These are phyloP conservation scores for Coniochaeta pulveracea DNA, from an alignment of 2,329 filamentous ascomycete species.

Conservation along the genomic window DNA sequence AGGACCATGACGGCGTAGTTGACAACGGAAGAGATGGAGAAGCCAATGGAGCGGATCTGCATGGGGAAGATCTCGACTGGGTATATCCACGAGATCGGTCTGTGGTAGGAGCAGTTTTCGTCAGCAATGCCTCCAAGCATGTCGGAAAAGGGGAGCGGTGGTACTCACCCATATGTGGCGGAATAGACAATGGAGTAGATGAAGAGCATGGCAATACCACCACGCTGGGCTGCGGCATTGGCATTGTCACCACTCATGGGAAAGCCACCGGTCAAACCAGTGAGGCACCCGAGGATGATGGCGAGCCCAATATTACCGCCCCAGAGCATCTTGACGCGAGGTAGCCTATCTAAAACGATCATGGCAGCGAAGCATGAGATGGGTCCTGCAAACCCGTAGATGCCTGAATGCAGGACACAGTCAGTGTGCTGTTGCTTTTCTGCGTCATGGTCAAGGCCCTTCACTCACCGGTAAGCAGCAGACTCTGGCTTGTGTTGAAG, in stretches of 20 bases:
- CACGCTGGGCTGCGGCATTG: neutral
- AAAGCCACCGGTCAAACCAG: constrained; percentile 1
- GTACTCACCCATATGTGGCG: constrained; percentile 1
- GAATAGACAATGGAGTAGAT: constrained; percentile 2
- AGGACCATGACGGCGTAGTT: constrained; percentile 26
- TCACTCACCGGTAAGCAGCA: neutral
- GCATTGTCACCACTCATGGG: neutral
- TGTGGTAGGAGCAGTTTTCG: neutral
- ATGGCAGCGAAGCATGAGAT: constrained; percentile 1
- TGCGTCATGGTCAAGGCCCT: neutral
- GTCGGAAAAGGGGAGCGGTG: constrained; percentile 6
- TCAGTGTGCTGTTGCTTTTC: neutral
- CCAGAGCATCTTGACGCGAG: neutral
- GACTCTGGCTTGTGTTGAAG: neutral
- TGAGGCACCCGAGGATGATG: neutral
- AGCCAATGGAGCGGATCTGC: constrained; percentile 17
- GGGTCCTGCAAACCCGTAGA: constrained; percentile 1
- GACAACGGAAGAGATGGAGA: constrained; percentile 17
- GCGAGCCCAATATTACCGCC: neutral
- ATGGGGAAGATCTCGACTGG: constrained; percentile 27
- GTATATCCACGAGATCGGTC: constrained; percentile 25
- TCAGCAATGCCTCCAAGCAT: constrained; percentile 24
- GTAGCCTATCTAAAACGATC: neutral
- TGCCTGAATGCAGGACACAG: neutral
- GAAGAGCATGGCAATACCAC: constrained; percentile 1